These are phyloP conservation scores for Zoysia pacifica DNA, from an alignment of 176 grass and related monocot species.

Conservation along the genomic window DNA sequence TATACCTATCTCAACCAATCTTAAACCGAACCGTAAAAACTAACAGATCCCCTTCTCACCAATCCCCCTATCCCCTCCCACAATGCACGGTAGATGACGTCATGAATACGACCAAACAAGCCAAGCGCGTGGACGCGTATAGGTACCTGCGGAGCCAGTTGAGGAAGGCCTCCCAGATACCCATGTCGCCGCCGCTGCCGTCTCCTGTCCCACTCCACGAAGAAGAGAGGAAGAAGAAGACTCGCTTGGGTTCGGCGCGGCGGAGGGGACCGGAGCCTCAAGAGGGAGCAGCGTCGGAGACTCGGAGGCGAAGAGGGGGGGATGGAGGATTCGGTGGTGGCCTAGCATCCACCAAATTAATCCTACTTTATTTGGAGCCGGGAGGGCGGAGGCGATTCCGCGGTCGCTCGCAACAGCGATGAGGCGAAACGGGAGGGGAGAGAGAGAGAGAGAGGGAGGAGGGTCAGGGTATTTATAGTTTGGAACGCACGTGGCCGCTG, in stretches of 20 bases:
- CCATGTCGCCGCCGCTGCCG: slow-evolving; percentile 54
- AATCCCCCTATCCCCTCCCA: background rate
- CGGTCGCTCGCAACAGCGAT: slow-evolving; percentile 24
- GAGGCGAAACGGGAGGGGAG: slow-evolving; percentile 8
- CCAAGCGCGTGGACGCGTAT: background rate
- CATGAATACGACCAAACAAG: background rate
- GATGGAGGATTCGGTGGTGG: slow-evolving; percentile 9
- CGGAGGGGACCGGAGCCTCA: background rate
- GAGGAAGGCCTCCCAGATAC: slow-evolving; percentile 95
- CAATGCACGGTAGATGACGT: slow-evolving; percentile 32
- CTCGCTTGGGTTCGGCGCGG: background rate
- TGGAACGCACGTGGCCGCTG: slow-evolving; percentile 32
- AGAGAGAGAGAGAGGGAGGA: background rate
- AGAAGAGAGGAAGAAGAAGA: background rate
- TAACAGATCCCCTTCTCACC: slow-evolving; percentile 42
- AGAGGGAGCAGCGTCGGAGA: background rate
- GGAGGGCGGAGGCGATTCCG: slow-evolving; percentile 29
- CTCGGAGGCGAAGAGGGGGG: background rate
- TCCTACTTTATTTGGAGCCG: slow-evolving; percentile 54
- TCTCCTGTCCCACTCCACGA: background rate
- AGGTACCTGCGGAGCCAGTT: slow-evolving; percentile 91
- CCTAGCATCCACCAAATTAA: background rate
- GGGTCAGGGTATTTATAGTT: background rate
- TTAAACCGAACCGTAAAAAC: background rate
- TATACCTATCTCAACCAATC: slow-evolving; percentile 2